Evolutionary conservation across 2,329 filamentous ascomycete species (phyloP), one percentile per base, ranked within the genome.

Genomic region (Chaetomiaceae sp.): DNA sequence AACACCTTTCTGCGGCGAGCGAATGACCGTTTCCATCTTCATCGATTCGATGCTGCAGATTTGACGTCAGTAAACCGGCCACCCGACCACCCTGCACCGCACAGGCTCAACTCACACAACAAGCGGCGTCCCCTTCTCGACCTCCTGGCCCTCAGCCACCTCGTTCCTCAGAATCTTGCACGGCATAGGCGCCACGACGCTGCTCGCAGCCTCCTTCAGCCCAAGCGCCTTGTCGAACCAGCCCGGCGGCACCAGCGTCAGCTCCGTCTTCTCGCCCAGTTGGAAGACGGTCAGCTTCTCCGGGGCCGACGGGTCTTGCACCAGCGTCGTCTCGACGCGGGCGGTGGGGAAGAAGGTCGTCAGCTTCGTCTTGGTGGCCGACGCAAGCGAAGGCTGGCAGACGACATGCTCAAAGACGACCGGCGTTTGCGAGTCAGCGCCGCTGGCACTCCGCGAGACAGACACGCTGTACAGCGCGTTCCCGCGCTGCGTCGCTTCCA

Each of bases 141-240:
- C 93, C 38, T 67, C 68, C 53, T 95, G 81, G 0, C 93, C 93
- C 57, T 88, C 88, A 22, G 75, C 69, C 0, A 96, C 88, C 65
- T 95, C 87, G 38, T 96, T 93, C 55, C 88, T 81, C 51, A 98
- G 69, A 20, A 98, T 84, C 70, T 97, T 97, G 69, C 93, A 97
- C 2, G 93, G 93, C 93, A 98, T 98, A 0, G 93, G 93, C 18
- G 93, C 88, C 19, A 87, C 75, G 1, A 97, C 88, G 43, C 85
- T 93, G 49, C 91, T 90, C 6, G 82, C 75, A 0, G 78, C 76
- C 60, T 95, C 88, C 63, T 88, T 90, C 52, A 86, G 70, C 0
- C 91, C 90, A 7, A 96, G 73, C 0, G 88, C 89, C 67, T 94
- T 91, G 58, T 89, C 86, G 48, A 86, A 84, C 89, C 90, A 98